Evolutionary conservation across 2,329 filamentous ascomycete genomes (phyloP), one percentile per base, ranked within the genome.

Genomic region (Aspergillus spinulosporus): DNA sequence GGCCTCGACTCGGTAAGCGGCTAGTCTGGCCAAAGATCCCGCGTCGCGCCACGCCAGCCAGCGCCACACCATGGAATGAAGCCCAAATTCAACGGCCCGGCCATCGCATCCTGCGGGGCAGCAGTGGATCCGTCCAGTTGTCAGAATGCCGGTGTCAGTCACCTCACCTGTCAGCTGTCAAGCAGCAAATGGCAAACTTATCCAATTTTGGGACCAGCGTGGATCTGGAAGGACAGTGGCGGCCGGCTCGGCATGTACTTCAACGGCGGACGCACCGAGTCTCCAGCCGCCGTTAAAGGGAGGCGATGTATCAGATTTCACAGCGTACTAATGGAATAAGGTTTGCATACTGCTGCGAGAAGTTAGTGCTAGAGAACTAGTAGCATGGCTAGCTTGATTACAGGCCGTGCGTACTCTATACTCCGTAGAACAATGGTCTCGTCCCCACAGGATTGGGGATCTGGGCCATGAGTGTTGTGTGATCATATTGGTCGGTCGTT

Each of bases 271-370:
- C 6, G 34, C 34, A 37, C 9, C 34, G 34, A 12, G 9, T 21
- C 9, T 12, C 34, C 9, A 21, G 21, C 6, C 5, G 8, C 15
- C 46, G 31, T 11, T 26, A 28, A 12, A 8, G 8, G 39, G 47
- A 49, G 21, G 47, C 40, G 47, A 49, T 49, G 15, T 21, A 29
- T 49, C 47, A 46, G 28, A 31, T 46, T 31, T 11, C 26, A 32
- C 28, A 46, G 29, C 26, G 43, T 32, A 29, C 28, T 29, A 28
- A 31, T 31, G 43, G n/a, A 26, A 31, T 46, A 46, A 46, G 43
- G 43, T 46, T 46, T 28, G 28, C 21, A 31, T 28, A 46, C 43
- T 28, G 43, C 26, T 46, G 43, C 12, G 7, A 3, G 43, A 46
- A 28, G 14, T 12, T n/a, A 14, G 12, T 46, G 15, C 31, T 31